A percentile compares a stretch with the other conserved stretches of the same genome.
These are phyloP conservation scores for Stephania japonica DNA, from an alignment of 164 flowering plant species.

Conservation along the genomic window DNA sequence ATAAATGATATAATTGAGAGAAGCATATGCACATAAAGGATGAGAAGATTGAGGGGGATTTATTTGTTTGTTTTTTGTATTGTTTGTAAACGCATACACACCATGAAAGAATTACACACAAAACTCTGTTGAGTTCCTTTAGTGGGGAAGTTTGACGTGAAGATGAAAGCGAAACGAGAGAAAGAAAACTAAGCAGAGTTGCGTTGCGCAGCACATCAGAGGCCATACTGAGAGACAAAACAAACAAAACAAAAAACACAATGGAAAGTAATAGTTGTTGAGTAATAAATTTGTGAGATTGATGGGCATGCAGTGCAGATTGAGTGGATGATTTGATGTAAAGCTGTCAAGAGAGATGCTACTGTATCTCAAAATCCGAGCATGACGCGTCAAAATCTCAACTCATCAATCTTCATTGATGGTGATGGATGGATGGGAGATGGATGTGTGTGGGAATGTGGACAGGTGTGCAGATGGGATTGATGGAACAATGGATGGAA, in stretches of 20 bases:
- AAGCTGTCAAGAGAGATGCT: slow-evolving; percentile 19
- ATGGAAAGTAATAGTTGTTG: background rate
- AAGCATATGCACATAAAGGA: background rate
- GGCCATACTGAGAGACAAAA: background rate
- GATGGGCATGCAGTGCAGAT: slow-evolving; percentile 21
- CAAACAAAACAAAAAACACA: background rate
- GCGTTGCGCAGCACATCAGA: too few species aligned
- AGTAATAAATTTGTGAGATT: background rate
- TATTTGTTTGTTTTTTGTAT: background rate
- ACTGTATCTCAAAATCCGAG: slow-evolving; percentile 40
- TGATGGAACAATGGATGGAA: slow-evolving; percentile 22
- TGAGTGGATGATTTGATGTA: slow-evolving; percentile 51
- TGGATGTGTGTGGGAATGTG: slow-evolving; percentile 14
- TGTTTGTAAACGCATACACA: too few species aligned
- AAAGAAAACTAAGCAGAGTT: background rate
- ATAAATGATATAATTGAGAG: background rate
- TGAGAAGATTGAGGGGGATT: background rate
- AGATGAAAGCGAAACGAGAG: background rate
- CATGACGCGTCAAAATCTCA: slow-evolving; percentile 49
- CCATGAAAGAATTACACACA: too few species aligned
- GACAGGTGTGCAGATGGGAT: slow-evolving; percentile 30
- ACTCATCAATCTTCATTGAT: slow-evolving; percentile 31
- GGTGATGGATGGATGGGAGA: slow-evolving; percentile 34
- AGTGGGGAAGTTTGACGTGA: background rate
- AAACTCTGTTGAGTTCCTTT: background rate